A percentile compares a stretch with the other conserved stretches of the same genome.
Conservation (phyloP, 2,329 filamentous ascomycete species). For the Ascochyta lentis region DNA sequence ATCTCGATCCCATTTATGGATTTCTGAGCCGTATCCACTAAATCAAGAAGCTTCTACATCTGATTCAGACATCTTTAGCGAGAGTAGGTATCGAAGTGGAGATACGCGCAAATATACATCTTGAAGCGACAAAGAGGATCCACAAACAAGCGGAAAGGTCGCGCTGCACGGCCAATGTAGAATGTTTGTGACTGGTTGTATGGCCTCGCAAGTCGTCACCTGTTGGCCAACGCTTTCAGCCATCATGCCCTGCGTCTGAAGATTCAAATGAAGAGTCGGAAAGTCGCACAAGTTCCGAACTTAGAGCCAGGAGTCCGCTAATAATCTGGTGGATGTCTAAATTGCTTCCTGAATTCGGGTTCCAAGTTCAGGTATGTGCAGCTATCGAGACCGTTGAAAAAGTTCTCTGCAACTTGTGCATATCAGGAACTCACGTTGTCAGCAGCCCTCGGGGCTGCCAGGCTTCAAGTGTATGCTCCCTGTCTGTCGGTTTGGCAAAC, state of each 20-base stretch:
- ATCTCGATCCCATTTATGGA: background rate
- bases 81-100: background rate
- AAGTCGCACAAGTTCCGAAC: background rate
- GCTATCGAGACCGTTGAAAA: background rate
- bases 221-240: background rate
- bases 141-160: conserved; percentile 1
- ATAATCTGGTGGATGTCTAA: background rate
- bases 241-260: background rate
- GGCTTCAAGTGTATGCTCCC: background rate
- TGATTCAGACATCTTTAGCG: conserved; percentile 3
- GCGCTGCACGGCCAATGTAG: background rate
- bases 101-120: background rate
- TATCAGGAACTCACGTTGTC: background rate
- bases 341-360: background rate
- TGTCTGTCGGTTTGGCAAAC: background rate
- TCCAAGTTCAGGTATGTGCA: background rate
- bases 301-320: background rate
- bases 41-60: background rate
- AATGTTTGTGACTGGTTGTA: background rate
- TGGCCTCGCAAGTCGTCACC: background rate
- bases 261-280: background rate
- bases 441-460: background rate
- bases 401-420: background rate
- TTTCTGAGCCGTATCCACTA: background rate
- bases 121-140: background rate